Conservation (phyloP, 805 yeast species). For the Barnettozyma californica region DNA sequence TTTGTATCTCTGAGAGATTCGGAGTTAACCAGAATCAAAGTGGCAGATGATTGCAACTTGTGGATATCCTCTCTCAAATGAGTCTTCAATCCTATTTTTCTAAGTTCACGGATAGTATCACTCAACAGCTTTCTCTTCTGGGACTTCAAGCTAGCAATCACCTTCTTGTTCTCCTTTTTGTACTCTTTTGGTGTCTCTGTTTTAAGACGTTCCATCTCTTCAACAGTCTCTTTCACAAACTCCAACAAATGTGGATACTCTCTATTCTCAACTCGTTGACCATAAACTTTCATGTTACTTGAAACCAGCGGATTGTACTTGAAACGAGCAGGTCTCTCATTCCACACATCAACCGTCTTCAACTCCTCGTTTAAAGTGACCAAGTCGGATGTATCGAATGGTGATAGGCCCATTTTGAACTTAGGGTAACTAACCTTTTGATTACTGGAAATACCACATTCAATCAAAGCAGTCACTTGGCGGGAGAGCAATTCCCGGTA, state of each 20-base stretch:
- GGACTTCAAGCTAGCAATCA: constrained; percentile 64
- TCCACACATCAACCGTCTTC: constrained; percentile 42
- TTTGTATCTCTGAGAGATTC: constrained; percentile 36
- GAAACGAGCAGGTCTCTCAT: constrained; percentile 50
- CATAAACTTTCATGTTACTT: constrained; percentile 51
- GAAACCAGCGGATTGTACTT: constrained; percentile 45
- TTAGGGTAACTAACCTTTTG: constrained; percentile 13
- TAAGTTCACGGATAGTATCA: constrained; percentile 68
- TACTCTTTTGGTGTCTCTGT: constrained; percentile 71
- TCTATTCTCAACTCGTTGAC: constrained; percentile 28
- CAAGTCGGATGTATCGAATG: constrained; percentile 11
- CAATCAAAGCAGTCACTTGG: constrained; percentile 50
- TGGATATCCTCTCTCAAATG: constrained; percentile 63
- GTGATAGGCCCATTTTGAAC: constrained; percentile 7
- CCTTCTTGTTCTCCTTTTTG: constrained; percentile 71
- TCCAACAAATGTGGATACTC: constrained; percentile 45
- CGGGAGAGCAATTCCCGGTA: constrained; percentile 60
- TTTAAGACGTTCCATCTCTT: constrained; percentile 56
- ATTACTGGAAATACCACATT: constrained; percentile 44
- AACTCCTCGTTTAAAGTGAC: constrained; percentile 7
- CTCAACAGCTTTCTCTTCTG: constrained; percentile 77
- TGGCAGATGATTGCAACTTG: constrained; percentile 55
- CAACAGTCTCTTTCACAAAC: constrained; percentile 48
- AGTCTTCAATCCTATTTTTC: constrained; percentile 69
- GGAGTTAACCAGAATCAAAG: constrained; percentile 53